Conservation (phyloP, 176 grass and related monocot genomes). For the Triticum aestivum region DNA sequence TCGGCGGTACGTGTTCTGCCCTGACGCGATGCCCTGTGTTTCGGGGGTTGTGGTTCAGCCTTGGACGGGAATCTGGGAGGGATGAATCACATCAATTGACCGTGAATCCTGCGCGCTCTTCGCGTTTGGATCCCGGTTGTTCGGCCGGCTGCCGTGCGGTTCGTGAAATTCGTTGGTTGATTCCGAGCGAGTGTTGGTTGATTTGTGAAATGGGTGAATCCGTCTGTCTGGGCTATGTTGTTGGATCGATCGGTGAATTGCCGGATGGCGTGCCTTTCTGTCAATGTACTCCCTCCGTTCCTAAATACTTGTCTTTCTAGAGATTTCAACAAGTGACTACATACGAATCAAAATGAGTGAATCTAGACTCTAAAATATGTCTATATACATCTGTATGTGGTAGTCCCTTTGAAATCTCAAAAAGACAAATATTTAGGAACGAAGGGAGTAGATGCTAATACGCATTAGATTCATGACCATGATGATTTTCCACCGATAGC, state of each 20-base stretch:
- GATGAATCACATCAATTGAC: background rate
- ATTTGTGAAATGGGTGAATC: background rate
- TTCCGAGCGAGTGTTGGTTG: background rate
- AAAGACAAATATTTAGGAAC: no score
- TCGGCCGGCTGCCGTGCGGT: background rate
- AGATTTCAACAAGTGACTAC: no score
- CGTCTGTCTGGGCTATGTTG: background rate
- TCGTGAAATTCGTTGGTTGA: background rate
- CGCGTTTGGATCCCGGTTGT: background rate
- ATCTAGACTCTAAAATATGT: no score
- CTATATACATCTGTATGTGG: no score
- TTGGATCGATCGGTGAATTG: background rate
- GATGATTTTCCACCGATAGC: background rate
- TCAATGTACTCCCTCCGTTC: no score
- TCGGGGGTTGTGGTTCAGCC: background rate
- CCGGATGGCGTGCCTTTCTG: background rate
- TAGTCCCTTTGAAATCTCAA: no score
- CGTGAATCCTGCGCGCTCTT: background rate
- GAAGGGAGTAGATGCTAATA: background rate
- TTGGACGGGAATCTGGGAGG: background rate
- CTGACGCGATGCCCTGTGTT: background rate
- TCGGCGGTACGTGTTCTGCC: background rate
- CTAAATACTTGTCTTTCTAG: no score
- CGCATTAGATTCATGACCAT: background rate
- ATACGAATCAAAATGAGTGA: no score